Conservation (phyloP, 345 rosid species). For the Adansonia digitata region DNA sequence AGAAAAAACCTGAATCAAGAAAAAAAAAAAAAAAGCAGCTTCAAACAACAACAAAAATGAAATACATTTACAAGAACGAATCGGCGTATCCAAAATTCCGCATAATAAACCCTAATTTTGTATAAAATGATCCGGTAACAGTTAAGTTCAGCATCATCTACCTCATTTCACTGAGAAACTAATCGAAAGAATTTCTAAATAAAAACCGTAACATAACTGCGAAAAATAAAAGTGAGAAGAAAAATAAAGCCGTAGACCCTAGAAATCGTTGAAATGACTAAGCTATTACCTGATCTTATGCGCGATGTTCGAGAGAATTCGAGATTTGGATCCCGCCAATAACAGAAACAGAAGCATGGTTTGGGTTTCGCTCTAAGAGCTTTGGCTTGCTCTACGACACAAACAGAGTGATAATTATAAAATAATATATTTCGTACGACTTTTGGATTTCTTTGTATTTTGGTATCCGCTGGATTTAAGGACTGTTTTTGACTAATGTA, state of each 20-base stretch:
- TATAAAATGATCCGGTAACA: neutral
- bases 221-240: neutral
- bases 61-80: neutral
- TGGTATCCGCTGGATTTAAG: neutral
- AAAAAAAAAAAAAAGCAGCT: neutral
- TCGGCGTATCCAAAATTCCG: neutral
- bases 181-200: neutral
- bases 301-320: neutral
- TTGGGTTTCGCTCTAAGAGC: neutral
- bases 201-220: neutral
- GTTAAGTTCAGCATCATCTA: neutral
- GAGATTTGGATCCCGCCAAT: slow-evolving; percentile 16
- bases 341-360: neutral
- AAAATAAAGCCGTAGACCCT: neutral
- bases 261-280: neutral
- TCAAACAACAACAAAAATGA: neutral
- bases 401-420: neutral
- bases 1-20: slow-evolving; percentile 19
- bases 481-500: neutral
- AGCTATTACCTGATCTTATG: neutral
- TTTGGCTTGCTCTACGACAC: neutral
- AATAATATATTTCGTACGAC: neutral
- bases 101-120: neutral
- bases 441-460: neutral
- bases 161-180: neutral